Evolutionary conservation across 495 filamentous ascomycete genomes (phyloP).

Genomic region (Trichocladium antarcticum): DNA sequence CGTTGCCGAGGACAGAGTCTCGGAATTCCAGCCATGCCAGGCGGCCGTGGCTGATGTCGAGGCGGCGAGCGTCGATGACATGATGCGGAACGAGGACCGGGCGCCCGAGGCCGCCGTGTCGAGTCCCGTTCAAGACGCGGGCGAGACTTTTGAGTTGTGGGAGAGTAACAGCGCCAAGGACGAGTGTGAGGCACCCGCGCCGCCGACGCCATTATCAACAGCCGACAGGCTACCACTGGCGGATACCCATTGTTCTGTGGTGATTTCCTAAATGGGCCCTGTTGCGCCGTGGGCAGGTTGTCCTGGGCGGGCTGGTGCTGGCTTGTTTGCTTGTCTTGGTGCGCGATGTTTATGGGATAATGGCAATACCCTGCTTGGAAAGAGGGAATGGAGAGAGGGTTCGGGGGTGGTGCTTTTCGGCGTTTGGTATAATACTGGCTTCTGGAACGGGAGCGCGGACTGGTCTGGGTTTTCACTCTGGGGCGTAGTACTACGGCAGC

Average conservation of each 20-base stretch:
- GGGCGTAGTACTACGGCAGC: too few relatives aligned
- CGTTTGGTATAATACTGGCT: too few relatives aligned
- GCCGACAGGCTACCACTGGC: neutral
- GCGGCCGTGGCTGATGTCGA: slow-evolving; percentile 18
- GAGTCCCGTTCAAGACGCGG: slow-evolving; percentile 43
- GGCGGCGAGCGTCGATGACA: slow-evolving; percentile 32
- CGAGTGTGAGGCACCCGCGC: slow-evolving; percentile 25
- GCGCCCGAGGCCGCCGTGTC: too few relatives aligned
- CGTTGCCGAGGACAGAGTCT: neutral
- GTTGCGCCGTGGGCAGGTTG: neutral
- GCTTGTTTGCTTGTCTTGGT: neutral
- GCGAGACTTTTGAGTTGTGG: slow-evolving; percentile 51
- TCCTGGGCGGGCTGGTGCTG: neutral
- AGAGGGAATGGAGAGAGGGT: neutral
- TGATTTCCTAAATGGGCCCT: too few relatives aligned
- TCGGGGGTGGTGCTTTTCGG: neutral
- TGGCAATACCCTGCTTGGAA: slow-evolving; percentile 1
- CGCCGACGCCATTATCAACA: slow-evolving; percentile 9
- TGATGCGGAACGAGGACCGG: slow-evolving; percentile 37
- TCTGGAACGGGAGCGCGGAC: too few relatives aligned
- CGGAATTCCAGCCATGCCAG: too few relatives aligned
- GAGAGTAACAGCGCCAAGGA: slow-evolving; percentile 52
- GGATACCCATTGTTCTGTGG: neutral
- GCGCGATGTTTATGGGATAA: neutral
- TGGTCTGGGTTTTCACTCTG: too few relatives aligned